These are phyloP conservation scores for Terana coerulea DNA, from an alignment of 768 basidiomycete species.

Conservation along the genomic window DNA sequence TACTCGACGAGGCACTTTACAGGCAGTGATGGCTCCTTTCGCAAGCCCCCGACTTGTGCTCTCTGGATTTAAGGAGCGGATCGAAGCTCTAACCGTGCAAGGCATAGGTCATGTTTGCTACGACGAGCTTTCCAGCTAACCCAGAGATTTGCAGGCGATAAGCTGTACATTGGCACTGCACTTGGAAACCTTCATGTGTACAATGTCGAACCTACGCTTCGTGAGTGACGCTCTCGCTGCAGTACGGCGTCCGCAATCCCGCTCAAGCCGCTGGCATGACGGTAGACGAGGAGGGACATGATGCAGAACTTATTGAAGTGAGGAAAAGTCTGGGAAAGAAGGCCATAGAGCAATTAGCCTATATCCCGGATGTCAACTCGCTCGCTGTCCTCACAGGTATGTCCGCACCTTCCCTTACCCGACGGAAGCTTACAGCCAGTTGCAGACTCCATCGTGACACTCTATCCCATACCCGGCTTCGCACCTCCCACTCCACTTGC, in stretches of 20 bases:
- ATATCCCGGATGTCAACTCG: constrained; percentile 81
- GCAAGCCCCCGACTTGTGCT: constrained; percentile 21
- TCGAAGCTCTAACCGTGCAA: constrained; percentile 44
- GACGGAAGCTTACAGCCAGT: constrained; percentile 1
- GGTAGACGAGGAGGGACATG: constrained; percentile 29
- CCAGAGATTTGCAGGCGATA: constrained; percentile 36
- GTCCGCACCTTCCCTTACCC: background rate
- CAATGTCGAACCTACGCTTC: constrained; percentile 34
- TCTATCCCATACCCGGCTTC: constrained; percentile 74
- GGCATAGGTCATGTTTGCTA: constrained; percentile 24
- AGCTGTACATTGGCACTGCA: constrained; percentile 60
- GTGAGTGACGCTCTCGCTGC: constrained; percentile 26
- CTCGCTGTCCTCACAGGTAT: constrained; percentile 82
- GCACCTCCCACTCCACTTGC: constrained; percentile 65
- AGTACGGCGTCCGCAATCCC: background rate
- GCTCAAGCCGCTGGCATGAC: constrained; percentile 3
- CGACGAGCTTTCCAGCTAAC: constrained; percentile 3
- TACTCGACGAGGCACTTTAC: background rate
- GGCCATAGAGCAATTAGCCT: constrained; percentile 85
- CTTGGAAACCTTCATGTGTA: constrained; percentile 55
- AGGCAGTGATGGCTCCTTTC: constrained; percentile 25
- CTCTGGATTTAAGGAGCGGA: constrained; percentile 44
- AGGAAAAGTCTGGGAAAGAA: constrained; percentile 63
- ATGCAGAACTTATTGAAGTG: constrained; percentile 49
- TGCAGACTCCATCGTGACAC: constrained; percentile 66